Conservation (phyloP, 2,329 filamentous ascomycete genomes). For the Trichoderma guizhouense region DNA sequence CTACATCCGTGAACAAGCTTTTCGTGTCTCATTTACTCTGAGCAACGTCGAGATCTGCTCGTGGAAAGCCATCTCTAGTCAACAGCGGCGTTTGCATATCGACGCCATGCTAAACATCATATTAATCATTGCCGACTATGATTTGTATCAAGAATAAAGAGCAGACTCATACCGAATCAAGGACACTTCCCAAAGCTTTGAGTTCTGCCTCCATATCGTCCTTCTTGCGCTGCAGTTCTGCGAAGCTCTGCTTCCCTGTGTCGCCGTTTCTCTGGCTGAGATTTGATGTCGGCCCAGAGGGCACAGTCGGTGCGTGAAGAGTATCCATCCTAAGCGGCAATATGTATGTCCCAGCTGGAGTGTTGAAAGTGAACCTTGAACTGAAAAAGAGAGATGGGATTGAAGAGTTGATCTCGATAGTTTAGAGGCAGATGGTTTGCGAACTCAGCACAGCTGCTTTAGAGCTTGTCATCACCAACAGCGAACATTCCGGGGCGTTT, state of each 20-base stretch:
- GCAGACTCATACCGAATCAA: conserved; percentile 69
- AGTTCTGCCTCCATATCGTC: conserved; percentile 82
- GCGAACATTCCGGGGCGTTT: neutral
- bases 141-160: neutral
- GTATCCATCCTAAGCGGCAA: conserved; percentile 44
- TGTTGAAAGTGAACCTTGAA: neutral
- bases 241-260: conserved; percentile 63
- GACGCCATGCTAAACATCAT: conserved; percentile 69
- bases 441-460: neutral
- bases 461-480: conserved; percentile 6
- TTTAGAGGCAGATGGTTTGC: neutral
- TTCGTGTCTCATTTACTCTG: conserved; percentile 64
- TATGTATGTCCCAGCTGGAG: neutral
- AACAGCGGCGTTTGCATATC: conserved; percentile 87
- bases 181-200: conserved; percentile 74
- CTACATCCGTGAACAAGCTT: neutral
- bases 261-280: conserved; percentile 57
- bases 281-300: conserved; percentile 70
- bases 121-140: neutral
- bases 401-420: neutral
- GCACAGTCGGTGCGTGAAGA: conserved; percentile 56
- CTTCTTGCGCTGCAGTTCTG: conserved; percentile 80
- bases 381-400: neutral
- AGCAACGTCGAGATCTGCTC: conserved; percentile 89
- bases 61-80: conserved; percentile 86